Base-by-base conservation (phyloP, 768 basidiomycete genomes). In the Boletus sp. region DNA sequence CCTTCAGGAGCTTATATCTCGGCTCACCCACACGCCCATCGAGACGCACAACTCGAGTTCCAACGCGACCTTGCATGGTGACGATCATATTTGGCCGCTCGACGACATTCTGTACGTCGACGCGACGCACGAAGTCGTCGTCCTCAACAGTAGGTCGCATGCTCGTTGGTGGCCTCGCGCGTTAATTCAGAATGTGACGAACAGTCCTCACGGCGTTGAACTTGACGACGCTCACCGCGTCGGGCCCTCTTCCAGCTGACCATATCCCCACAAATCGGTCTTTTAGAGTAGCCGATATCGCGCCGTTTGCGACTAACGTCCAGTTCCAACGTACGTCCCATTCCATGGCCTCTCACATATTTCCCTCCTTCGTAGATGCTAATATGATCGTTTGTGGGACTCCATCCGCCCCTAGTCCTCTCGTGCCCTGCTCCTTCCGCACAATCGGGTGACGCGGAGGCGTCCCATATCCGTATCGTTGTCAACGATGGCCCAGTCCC, bases 41-140 rank as follows among this genome's bases (percentile, higher is more conserved):
- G 70, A 73, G 45, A 76, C 72, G 1, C 84, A 90, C 75, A 89
- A 93, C 67, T 85, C 90, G 15, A 89, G 90, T 1, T 94, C 91
- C 5, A 98, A 98, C 66, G 76, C 86, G 12, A 93, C 92, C 0
- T 77, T 94, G 52, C 80, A 94, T 59, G 81, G 89, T 57, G 84
- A 81, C 61, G 75, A 78, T 0, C 76, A 79, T 17, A 88, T 83
- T 0, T 91, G 90, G 81, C 90, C 89, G 7, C 77, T 92, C 1
- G 73, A 80, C 28, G 83, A 91, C 52, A 80, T 77, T 53, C 68
- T 95, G 35, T 95, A 94, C 56, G 92, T 93, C 7, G 94, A 96
- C 67, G 91, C 91, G 7, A 91, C 89, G 2, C 94, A 95, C 55
- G 94, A 96, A 64, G 90, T 92, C n/a, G 89, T 94, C 39, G 84